Percentiles rank a stretch among this genome's conserved stretches.
Evolutionary conservation across 208 protist genomes (phyloP).

Genomic region (Novymonas esmeraldas): DNA sequence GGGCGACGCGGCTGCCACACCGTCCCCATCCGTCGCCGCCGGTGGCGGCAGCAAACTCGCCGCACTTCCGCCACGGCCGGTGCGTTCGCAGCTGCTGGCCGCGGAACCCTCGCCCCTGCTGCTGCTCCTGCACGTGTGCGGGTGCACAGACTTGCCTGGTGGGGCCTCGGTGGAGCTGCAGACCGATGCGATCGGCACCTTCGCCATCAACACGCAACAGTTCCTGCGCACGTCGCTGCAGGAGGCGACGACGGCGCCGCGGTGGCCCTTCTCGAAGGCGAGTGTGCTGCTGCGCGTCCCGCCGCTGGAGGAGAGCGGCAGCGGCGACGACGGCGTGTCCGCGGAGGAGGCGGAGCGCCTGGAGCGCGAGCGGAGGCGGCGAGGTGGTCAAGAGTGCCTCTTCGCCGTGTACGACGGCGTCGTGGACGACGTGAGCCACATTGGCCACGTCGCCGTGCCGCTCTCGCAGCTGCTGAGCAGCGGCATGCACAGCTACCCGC

Average conservation of each 20-base stretch:
- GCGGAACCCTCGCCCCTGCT: slow-evolving; percentile 32
- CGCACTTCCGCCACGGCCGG: neutral
- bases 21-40: neutral
- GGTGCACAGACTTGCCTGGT: slow-evolving; percentile 53
- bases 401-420: slow-evolving; percentile 80
- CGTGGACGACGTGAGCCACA: slow-evolving; percentile 67
- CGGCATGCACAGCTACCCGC: slow-evolving; percentile 40
- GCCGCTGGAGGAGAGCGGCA: neutral
- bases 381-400: slow-evolving; percentile 16
- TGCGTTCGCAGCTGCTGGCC: neutral
- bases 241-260: slow-evolving; percentile 48
- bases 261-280: slow-evolving; percentile 37
- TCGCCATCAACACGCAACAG: slow-evolving; percentile 37
- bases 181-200: slow-evolving; percentile 57
- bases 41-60: neutral
- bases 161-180: slow-evolving; percentile 54
- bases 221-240: slow-evolving; percentile 53
- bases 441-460: slow-evolving; percentile 66
- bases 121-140: slow-evolving; percentile 60
- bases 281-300: slow-evolving; percentile 60
- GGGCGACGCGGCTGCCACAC: neutral
- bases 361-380: neutral
- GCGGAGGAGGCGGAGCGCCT: neutral
- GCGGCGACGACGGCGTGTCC: neutral
- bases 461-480: slow-evolving; percentile 62